Conservation (phyloP, 305 asterid species). For the Fraxinus xanthoxyloides region DNA sequence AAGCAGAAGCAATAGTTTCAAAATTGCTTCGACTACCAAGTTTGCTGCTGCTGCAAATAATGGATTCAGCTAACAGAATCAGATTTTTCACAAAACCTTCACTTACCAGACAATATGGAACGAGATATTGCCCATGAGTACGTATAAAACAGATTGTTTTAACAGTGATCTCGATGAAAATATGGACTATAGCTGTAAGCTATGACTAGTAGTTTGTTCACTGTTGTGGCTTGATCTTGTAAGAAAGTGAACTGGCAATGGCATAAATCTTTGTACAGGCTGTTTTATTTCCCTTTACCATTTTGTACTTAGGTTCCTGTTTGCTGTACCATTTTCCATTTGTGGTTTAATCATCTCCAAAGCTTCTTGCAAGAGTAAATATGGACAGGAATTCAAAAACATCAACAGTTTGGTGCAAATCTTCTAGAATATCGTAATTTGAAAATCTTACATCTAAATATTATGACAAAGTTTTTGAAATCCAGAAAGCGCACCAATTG, state of each 20-base stretch:
- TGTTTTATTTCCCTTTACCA: slow-evolving; percentile 9
- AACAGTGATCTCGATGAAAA: slow-evolving; percentile 61
- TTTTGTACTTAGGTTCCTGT: slow-evolving; percentile 18
- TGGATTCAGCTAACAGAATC: slow-evolving; percentile 41
- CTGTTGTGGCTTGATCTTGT: neutral
- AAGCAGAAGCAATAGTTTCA: slow-evolving; percentile 65
- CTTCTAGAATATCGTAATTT: neutral
- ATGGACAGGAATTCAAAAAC: slow-evolving; percentile 19
- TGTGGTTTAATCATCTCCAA: slow-evolving; percentile 21
- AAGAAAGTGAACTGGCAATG: slow-evolving; percentile 25
- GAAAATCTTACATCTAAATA: neutral
- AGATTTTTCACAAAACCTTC: slow-evolving; percentile 51
- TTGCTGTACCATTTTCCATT: neutral
- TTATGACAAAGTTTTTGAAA: neutral
- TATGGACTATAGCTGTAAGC: slow-evolving; percentile 19
- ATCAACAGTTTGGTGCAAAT: neutral
- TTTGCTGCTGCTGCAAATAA: slow-evolving; percentile 22
- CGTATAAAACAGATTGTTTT: slow-evolving; percentile 55
- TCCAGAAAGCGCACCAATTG: neutral
- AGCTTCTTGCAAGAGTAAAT: slow-evolving; percentile 40
- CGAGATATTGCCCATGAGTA: slow-evolving; percentile 55
- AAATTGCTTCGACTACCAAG: slow-evolving; percentile 47
- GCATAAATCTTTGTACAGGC: slow-evolving; percentile 37
- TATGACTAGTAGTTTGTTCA: too few relatives aligned
- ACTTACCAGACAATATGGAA: slow-evolving; percentile 51